A percentile compares a stretch with the other conserved stretches of the same genome.
Conservation (phyloP, 192 early-diverging fungal species). For the Oehlia diaphana region DNA sequence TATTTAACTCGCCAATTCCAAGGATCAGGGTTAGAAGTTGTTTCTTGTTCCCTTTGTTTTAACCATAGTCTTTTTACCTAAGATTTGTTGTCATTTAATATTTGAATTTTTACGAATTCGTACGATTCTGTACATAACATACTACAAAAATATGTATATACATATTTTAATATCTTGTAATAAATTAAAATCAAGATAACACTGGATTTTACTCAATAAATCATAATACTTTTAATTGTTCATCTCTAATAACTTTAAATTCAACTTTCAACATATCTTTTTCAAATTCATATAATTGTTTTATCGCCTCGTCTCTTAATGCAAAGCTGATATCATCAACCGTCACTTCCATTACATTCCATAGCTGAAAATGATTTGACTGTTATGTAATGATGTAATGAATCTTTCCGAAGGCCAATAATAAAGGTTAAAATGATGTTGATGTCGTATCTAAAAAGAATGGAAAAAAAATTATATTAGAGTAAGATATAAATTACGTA, state of each 20-base stretch:
- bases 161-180: too few species aligned
- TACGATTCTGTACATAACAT: conserved; percentile 64
- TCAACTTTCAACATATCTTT: conserved; percentile 61
- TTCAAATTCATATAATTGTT: conserved; percentile 52
- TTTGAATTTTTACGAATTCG: conserved; percentile 69
- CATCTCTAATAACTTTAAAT: conserved; percentile 60
- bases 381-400: conserved; percentile 57
- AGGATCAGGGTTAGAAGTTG: too few species aligned
- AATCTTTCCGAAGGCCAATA: conserved; percentile 59
- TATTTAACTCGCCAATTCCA: too few species aligned
- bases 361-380: conserved; percentile 57
- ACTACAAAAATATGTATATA: conserved; percentile 12
- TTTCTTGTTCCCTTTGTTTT: too few species aligned
- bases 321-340: conserved; percentile 32
- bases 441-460: conserved; percentile 46
- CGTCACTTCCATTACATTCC: conserved; percentile 40
- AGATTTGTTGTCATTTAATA: too few species aligned
- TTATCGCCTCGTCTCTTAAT: conserved; percentile 33
- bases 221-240: conserved; percentile 56
- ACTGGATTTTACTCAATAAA: too few species aligned
- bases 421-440: conserved; percentile 60
- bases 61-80: too few species aligned
- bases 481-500: too few species aligned
- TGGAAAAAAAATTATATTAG: too few species aligned
- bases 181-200: too few species aligned